Evolutionary conservation across 148 eudicot genomes (phyloP).

Genomic region (Rhododendron griersonianum): DNA sequence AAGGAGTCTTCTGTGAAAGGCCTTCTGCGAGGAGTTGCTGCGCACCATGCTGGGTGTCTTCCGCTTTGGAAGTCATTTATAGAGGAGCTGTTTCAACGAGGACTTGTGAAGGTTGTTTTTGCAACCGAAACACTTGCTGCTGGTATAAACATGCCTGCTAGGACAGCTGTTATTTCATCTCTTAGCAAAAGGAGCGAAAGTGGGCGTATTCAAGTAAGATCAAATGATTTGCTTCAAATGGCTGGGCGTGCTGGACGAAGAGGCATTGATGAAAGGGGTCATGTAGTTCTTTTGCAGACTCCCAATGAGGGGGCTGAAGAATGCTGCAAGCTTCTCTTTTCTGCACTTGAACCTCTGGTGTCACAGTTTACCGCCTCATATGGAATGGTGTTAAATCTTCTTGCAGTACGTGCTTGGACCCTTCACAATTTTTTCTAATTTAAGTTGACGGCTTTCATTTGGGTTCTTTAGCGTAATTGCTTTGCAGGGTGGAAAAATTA

Average conservation of each 20-base stretch:
- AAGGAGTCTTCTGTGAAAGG: constrained; percentile 85
- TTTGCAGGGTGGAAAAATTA: constrained; percentile 81
- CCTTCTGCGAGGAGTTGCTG: constrained; percentile 81
- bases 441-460: not conserved
- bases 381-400: constrained; percentile 99
- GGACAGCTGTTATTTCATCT: constrained; percentile 92
- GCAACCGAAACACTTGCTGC: constrained; percentile 99
- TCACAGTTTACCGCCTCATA: constrained; percentile 98
- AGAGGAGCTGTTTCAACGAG: constrained; percentile 88
- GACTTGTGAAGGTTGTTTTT: constrained; percentile 93
- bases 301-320: constrained; percentile 95
- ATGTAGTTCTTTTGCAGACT: constrained; percentile 90
- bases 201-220: constrained; percentile 69
- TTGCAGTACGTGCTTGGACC: constrained; percentile 51
- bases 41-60: constrained; percentile 99
- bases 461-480: constrained; percentile 12
- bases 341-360: constrained; percentile 89
- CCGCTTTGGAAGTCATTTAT: constrained; percentile 97
- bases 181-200: constrained; percentile 88
- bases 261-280: constrained; percentile 93
- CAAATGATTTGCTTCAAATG: constrained; percentile 96
- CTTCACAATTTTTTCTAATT: constrained; percentile 1
- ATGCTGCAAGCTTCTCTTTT: constrained; percentile 81
- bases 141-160: constrained; percentile 98
- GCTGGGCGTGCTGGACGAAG: constrained; percentile 99